Conservation (phyloP, 2,329 filamentous ascomycete genomes). For the Fusarium pseudoanthophilum region DNA sequence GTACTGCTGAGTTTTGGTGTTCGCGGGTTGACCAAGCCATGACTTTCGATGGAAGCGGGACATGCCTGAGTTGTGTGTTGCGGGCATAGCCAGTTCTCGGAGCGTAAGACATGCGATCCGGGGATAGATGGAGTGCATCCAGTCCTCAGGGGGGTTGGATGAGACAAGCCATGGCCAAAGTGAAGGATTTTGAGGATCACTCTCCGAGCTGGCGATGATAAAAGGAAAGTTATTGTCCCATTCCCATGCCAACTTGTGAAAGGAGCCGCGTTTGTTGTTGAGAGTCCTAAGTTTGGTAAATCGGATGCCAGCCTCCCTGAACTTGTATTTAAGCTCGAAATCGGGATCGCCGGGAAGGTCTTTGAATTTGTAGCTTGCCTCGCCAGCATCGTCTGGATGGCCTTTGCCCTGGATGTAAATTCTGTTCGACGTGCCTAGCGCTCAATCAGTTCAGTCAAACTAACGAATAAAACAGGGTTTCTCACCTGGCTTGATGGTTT, state of each 20-base stretch:
- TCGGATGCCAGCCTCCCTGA: background rate
- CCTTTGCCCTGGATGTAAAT: background rate
- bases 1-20: background rate
- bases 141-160: background rate
- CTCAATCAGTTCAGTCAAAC: background rate
- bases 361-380: background rate
- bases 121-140: background rate
- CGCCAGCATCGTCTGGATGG: background rate
- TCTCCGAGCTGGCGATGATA: background rate
- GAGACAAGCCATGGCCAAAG: background rate
- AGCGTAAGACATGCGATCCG: background rate
- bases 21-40: accelerated
- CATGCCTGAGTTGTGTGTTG: background rate
- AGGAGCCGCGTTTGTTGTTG: background rate
- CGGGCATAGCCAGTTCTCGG: background rate
- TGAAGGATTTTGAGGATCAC: background rate
- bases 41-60: background rate
- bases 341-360: background rate
- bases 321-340: background rate
- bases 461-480: accelerated
- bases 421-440: background rate
- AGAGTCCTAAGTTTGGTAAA: background rate
- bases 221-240: background rate
- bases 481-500: background rate
- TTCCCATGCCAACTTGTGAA: background rate